Evolutionary conservation across 2,329 filamentous ascomycete genomes (phyloP), one percentile per base, ranked within the genome.

Genomic region (Hypocrella siamensis): DNA sequence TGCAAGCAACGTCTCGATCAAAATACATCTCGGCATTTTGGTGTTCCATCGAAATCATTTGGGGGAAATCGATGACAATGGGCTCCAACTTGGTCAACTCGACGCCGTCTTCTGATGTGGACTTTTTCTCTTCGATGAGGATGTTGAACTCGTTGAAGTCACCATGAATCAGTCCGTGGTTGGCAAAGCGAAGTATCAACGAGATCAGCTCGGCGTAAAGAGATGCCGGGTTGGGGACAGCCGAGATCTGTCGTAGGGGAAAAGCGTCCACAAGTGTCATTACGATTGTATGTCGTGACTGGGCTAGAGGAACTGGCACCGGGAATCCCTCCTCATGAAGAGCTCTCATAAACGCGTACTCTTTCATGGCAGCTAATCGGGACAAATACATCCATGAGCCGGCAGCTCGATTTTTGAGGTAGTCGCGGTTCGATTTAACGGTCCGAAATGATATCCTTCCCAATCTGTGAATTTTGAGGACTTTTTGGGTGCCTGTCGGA

Each of bases 101-200:
- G 26, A 52, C 40, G 3, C 52, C 49, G 44, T 63, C 49, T 6
- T 63, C 55, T 5, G 56, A 53, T 7, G 42, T 48, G 3, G 44
- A 43, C 33, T 51, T 61, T 34, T 65, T 72, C 52, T 96, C 88
- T 49, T 90, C 84, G 51, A 98, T 76, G 21, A 98, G 63, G 40
- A 98, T 88, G 53, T 98, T 98, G 67, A 98, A 98, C 55, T 98
- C 92, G 61, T 98, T 98, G 62, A 92, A 98, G 52, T 98, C 90
- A 39, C 90, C 90, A 51, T 98, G 90, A 38, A 98, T 98, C 30
- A 98, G 62, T 6, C 90, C 90, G 43, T 86, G 75, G 38, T 74
- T 74, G 5, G 90, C 88, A 26, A 98, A 65, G 18, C 76, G 71
- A 27, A 98, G 62, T 34, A 98, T 84, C 44, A 94, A 70, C 26